Conservation (phyloP, 768 basidiomycete species). For the Termitomyces bulborhizus region DNA sequence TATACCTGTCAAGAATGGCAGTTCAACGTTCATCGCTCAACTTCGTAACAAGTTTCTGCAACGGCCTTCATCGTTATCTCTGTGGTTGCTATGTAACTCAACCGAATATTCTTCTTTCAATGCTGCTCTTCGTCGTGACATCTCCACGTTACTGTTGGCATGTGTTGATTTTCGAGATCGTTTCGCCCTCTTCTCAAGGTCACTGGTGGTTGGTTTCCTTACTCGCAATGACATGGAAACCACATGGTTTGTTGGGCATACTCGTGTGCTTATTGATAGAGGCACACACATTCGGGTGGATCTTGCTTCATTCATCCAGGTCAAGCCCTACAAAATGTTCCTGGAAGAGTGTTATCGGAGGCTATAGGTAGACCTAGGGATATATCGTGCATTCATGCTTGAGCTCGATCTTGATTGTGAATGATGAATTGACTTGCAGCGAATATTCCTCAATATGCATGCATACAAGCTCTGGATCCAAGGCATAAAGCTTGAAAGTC, state of each 20-base stretch:
- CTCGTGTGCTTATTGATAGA: background rate
- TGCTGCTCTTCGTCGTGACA: background rate
- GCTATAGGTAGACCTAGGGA: background rate
- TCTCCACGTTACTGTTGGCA: background rate
- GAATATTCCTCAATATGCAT: background rate
- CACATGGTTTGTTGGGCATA: slow-evolving; percentile 1
- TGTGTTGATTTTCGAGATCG: background rate
- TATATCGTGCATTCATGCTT: background rate
- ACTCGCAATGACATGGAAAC: background rate
- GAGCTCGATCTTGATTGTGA: background rate
- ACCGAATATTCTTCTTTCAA: background rate
- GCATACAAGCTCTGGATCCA: background rate
- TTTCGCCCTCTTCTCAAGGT: too few relatives aligned
- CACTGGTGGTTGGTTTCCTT: background rate
- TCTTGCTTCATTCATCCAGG: background rate
- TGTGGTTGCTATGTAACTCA: background rate
- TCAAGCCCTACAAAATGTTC: background rate
- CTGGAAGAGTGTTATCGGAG: background rate
- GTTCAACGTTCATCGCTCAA: background rate
- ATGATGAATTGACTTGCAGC: background rate
- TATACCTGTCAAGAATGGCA: background rate
- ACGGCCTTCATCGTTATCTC: background rate
- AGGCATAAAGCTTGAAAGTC: background rate
- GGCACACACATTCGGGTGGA: background rate
- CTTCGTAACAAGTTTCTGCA: background rate